Base-by-base conservation (phyloP, 495 filamentous ascomycete species). In the Daldinia caldariorum region DNA sequence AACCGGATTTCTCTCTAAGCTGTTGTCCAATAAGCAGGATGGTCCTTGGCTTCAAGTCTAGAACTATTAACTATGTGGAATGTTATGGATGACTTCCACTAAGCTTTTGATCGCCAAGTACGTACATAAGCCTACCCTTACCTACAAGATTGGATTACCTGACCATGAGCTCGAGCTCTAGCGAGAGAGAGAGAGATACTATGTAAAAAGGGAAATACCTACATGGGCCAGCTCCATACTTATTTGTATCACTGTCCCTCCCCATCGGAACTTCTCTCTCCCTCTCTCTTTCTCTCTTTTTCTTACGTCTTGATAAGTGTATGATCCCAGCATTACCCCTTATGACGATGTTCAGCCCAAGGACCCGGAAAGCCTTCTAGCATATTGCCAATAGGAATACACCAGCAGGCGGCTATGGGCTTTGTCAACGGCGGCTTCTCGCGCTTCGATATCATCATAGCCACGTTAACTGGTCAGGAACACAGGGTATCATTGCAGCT, bases 381-480 rank as follows among this genome's bases (percentile, higher is more conserved):
- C 35, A 10, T 49, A n/a, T 50, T 47, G 64, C 50, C 14, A 58
- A 54, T 20, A 56, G 50, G 29, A 61, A 57, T 39, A 34, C 45
- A 29, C 9, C 32, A 29, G 12, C 29, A 2, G 0, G 22, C 45
- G 38, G 49, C 39, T 60, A 32, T 61, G 20, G 49, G 22, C 20
- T 39, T 38, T 57, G 16, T n/a, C 41, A 26, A 26, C 10, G 62
- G 54, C 56, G 39, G 51, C 51, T 58, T 59, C 32, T 60, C 58
- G 59, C 45, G 37, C 45, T 32, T 57, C 37, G 18, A 71, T 54
- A 54, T 67, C 60, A 67, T 61, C 59, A 67, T 51, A 57, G 16
- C 32, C 45, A 43, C 56, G 26, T 65, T 43, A 20, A 64, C 56
- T 61, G 56, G 64, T 18, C 64, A 72, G 64, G 60, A 57, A 67